Conservation (phyloP, 73 alveolate species). For the Stentor roeselii region DNA sequence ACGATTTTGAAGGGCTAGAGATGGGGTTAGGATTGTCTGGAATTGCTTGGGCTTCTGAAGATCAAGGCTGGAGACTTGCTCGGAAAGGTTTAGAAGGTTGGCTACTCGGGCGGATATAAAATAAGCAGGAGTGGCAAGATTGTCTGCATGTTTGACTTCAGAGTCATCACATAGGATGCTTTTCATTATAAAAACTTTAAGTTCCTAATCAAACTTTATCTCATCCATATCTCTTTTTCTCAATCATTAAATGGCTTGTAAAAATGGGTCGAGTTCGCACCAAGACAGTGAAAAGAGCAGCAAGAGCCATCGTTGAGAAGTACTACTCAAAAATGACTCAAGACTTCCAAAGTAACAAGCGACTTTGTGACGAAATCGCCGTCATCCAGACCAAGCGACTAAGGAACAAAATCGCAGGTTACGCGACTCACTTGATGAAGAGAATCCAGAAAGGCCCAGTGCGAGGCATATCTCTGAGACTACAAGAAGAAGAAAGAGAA, state of each 20-base stretch:
- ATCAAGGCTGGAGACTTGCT: too few relatives aligned
- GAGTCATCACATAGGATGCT: too few relatives aligned
- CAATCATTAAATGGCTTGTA: neutral
- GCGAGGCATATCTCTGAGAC: conserved; percentile 92
- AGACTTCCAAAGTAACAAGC: conserved; percentile 96
- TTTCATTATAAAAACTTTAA: too few relatives aligned
- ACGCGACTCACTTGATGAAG: conserved; percentile 92
- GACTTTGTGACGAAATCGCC: conserved; percentile 94
- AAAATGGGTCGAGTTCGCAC: conserved; percentile 97
- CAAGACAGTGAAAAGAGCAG: conserved; percentile 96
- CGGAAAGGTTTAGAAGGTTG: too few relatives aligned
- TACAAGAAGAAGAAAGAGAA: conserved; percentile 66
- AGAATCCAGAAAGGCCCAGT: conserved; percentile 98
- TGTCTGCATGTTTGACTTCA: too few relatives aligned
- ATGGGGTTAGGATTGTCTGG: too few relatives aligned
- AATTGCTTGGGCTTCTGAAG: too few relatives aligned
- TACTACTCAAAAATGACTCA: conserved; percentile 89
- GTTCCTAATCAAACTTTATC: too few relatives aligned
- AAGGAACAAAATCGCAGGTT: conserved; percentile 90
- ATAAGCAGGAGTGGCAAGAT: too few relatives aligned
- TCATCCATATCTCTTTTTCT: too few relatives aligned
- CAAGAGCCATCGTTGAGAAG: conserved; percentile 90
- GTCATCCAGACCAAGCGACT: conserved; percentile 91
- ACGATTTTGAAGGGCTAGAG: too few relatives aligned
- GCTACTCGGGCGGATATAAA: too few relatives aligned